Base-by-base conservation (phyloP, 2,329 filamentous ascomycete genomes). In the Trichoderma sp. region DNA sequence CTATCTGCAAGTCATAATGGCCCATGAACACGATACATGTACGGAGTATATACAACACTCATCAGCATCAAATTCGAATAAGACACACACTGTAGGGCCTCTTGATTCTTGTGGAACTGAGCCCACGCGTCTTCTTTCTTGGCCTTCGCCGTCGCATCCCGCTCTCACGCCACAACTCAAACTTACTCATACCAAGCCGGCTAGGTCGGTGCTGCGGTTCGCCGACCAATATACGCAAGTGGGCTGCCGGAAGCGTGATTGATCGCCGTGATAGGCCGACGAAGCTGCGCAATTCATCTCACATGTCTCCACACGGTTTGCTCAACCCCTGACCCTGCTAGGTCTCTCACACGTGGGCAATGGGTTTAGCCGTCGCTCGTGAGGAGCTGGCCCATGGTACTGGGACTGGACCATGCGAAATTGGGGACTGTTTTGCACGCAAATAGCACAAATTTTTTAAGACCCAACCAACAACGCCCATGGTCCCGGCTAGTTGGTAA, bases 351-450 rank as follows among this genome's bases (percentile, higher is more conserved):
- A 71, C 59, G 68, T 50, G 68, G 27, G 27, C 27, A 27, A 27
- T 27, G 27, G 68, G 29, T 63, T 63, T 63, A 50, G 68, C 68
- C 68, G 68, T 71, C 27, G 8, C 59, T 35, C 24, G 56, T 12
- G 21, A 35, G 63, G 63, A n/a, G 33, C 67, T 71, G 33, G 53
- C 38, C 33, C 67, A 41, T 71, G 53, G 67, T 71, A 45, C 68
- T 62, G 68, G 68, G 59, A 71, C 56, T 31, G 56, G 59, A 38
- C 53, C 67, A 41, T 62, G 53, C 59, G 29, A 50, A 38, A 63
- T 56, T 68, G 53, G 65, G 64, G 35, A 18, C 56, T 62, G 16
- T 33, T 62, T 35, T 11, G 5, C n/a, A 35, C 60, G 18, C 29
- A 21, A 60, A 24, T 59, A 59, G 9, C 59, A 33, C 24, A n/a